Conservation (phyloP, 208 protist species). For the Leishmania tarentolae region DNA sequence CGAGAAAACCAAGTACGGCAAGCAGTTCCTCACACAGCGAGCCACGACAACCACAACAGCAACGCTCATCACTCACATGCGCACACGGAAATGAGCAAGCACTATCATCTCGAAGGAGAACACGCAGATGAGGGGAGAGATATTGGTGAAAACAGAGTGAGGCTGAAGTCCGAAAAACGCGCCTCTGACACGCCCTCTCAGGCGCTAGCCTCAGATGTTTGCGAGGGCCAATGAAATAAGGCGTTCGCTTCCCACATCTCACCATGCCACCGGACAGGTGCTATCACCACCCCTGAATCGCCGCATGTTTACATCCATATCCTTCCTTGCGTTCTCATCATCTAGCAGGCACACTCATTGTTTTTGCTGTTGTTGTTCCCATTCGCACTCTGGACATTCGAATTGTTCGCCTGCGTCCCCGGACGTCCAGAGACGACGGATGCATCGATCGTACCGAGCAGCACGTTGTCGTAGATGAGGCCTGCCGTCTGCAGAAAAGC, state of each 20-base stretch:
- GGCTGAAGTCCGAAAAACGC: neutral
- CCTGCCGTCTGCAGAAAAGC: constrained; percentile 96
- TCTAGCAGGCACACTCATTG: constrained; percentile 12
- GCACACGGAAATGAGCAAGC: neutral
- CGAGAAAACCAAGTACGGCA: neutral
- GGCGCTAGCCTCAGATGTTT: neutral
- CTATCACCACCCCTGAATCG: neutral
- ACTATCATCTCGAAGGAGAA: neutral
- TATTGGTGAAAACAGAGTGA: neutral
- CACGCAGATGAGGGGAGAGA: neutral
- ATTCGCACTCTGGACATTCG: constrained; percentile 1
- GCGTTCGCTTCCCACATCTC: too few relatives aligned
- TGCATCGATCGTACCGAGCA: constrained; percentile 92
- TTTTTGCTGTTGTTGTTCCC: constrained; percentile 8
- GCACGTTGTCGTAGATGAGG: constrained; percentile 96
- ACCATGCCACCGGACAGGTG: neutral
- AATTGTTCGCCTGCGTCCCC: constrained; percentile 13
- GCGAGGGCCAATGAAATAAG: neutral
- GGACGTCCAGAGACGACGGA: constrained; percentile 70
- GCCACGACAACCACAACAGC: neutral
- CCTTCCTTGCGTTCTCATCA: neutral
- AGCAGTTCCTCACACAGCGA: neutral
- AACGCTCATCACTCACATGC: neutral
- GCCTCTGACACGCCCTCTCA: neutral
- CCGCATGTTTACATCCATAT: neutral